phyloP scores from a whole-genome alignment of 2,329 filamentous ascomycete species.

The Verticillium dahliae region DNA sequence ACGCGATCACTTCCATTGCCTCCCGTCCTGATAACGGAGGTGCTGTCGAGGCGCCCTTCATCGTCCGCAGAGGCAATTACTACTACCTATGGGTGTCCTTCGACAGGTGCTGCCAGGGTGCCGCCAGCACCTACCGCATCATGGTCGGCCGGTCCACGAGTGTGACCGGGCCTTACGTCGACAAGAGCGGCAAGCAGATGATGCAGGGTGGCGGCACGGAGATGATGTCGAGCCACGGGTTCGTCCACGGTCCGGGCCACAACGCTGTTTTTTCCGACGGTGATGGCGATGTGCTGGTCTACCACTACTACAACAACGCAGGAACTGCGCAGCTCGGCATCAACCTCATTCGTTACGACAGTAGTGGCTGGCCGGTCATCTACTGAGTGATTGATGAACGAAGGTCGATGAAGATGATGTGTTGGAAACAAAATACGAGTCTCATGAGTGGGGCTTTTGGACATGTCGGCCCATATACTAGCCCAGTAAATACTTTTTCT shows the following conservation, averaged over 20 bases:
- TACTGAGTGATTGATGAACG: constrained; percentile 10
- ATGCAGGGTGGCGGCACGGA: constrained; percentile 21
- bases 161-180: constrained; percentile 20
- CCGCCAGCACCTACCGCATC: constrained; percentile 21
- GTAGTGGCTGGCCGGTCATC: constrained; percentile 19
- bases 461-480: no score
- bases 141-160: constrained; percentile 24
- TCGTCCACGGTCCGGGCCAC: constrained; percentile 22
- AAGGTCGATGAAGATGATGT: no score
- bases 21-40: constrained; percentile 12
- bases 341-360: constrained; percentile 21
- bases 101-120: constrained; percentile 21
- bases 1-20: constrained; percentile 18
- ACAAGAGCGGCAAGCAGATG: constrained; percentile 17
- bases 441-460: no score
- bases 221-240: constrained; percentile 19
- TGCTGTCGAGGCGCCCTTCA: constrained; percentile 22
- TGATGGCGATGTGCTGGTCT: constrained; percentile 22
- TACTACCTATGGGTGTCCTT: constrained; percentile 27
- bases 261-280: constrained; percentile 22
- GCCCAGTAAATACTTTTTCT: no score
- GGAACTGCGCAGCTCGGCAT: constrained; percentile 20
- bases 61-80: constrained; percentile 18
- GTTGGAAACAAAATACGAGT: no score
- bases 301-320: constrained; percentile 21